phyloP scores from a whole-genome alignment of 345 rosid genomes.

The Gossypium longicalyx region DNA sequence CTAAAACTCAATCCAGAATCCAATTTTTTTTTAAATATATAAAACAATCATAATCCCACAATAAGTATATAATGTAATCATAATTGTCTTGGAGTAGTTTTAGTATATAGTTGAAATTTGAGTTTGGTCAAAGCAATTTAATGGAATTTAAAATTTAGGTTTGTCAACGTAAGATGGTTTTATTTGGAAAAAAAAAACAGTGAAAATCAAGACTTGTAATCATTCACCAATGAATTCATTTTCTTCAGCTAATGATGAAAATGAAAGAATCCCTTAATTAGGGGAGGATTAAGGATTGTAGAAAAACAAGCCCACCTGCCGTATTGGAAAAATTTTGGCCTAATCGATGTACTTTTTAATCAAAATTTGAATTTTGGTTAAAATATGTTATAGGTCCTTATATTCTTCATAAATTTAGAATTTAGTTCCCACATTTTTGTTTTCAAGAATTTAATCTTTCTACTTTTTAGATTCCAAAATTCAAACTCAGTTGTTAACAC shows the following conservation, averaged over 20 bases:
- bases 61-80: neutral
- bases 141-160: neutral
- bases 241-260: neutral
- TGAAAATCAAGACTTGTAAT: neutral
- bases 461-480: accelerated
- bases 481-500: too few species aligned
- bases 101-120: neutral
- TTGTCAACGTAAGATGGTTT: neutral
- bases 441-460: too few species aligned
- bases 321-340: neutral
- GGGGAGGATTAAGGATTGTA: neutral
- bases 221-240: neutral
- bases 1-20: too few species aligned
- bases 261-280: neutral
- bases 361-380: too few species aligned
- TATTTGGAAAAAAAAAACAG: neutral
- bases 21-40: too few species aligned
- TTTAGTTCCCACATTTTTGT: too few species aligned
- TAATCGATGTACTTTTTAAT: neutral
- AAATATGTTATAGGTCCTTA: too few species aligned
- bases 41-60: neutral
- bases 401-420: too few species aligned
- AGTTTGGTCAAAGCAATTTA: neutral
- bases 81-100: neutral
- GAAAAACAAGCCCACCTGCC: neutral